Conservation (phyloP, 2,329 filamentous ascomycete genomes). For the Lecanicillium sp. region DNA sequence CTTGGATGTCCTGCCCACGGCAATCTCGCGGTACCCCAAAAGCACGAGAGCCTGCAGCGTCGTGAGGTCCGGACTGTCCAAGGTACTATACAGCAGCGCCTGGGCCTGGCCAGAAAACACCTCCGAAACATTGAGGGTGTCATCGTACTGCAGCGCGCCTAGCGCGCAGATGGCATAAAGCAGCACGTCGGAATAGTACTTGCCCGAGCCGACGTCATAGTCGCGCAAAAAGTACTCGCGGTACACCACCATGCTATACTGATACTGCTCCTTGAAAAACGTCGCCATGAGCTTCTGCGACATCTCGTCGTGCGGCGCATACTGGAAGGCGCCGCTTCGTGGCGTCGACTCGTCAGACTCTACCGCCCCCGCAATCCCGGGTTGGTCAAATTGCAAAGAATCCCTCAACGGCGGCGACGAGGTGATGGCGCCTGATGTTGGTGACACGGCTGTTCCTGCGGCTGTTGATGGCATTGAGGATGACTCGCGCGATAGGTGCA, state of each 20-base stretch:
- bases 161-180: slow-evolving; percentile 41
- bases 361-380: neutral
- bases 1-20: slow-evolving; percentile 37
- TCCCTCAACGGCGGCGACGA: slow-evolving; percentile 5
- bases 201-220: slow-evolving; percentile 36
- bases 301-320: slow-evolving; percentile 34
- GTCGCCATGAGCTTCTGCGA: slow-evolving; percentile 37
- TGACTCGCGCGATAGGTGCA: slow-evolving; percentile 22
- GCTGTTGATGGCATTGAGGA: slow-evolving; percentile 11
- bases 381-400: neutral
- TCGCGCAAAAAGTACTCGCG: slow-evolving; percentile 43
- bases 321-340: slow-evolving; percentile 19
- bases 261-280: slow-evolving; percentile 41
- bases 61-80: slow-evolving; percentile 39
- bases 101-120: slow-evolving; percentile 37
- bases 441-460: slow-evolving; percentile 10
- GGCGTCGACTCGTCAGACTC: slow-evolving; percentile 13
- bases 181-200: slow-evolving; percentile 41
- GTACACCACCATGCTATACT: slow-evolving; percentile 42
- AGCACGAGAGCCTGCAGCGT: slow-evolving; percentile 36
- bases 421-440: slow-evolving; percentile 4
- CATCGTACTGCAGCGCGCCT: slow-evolving; percentile 38
- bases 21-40: slow-evolving; percentile 39
- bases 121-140: slow-evolving; percentile 30
- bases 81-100: slow-evolving; percentile 32